Base-by-base conservation (phyloP, 129 eudicot species). In the Artemisia argyi region DNA sequence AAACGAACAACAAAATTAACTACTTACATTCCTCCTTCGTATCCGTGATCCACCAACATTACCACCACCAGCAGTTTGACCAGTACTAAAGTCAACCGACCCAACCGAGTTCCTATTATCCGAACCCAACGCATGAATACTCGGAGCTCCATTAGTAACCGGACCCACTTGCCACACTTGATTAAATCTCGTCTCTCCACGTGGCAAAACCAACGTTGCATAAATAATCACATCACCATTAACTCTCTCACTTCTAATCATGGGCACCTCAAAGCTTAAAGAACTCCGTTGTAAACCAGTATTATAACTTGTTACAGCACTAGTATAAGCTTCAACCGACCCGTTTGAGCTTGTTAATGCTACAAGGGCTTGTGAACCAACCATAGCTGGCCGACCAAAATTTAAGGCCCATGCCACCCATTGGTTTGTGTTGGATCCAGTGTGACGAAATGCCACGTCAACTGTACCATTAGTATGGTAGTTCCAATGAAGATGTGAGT, bases 121-220 rank as follows among this genome's bases (percentile, higher is more conserved):
- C 1, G 63, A 3, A 65, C 0, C 16, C 3, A 22, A 3, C 9
- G 17, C 30, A 79, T 94, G 99, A 22, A 4, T 14, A 12, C 4
- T 11, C 55, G 87, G 89, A 66, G 11, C 58, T 35, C 51, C 85
- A 15, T 78, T 70, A 32, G 18, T 22, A 54, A 88, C 70, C 2
- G 81, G 85, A 3, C 98, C 98, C 54, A 66, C 70, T 61, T 94
- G 97, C 98, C 98, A 94, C 0, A 94, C 92, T 28, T 94, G 98
- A 15, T 72, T 90, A 65, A 85, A 85, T 5, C 80, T 81, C 5
- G 98, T 87, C 11, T 52, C 7, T 2, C 82, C 83, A 4, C 13
- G 7, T 0, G 96, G 96, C 74, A 90, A 87, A 64, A 22, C 68
- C 32, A 92, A 49, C 2, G 95, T 85, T 8, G 95, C 98, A 48